A percentile compares a stretch with the other conserved stretches of the same genome.
Conservation (phyloP, 352 stramenopile species). For the Globisporangium mamillatum region DNA sequence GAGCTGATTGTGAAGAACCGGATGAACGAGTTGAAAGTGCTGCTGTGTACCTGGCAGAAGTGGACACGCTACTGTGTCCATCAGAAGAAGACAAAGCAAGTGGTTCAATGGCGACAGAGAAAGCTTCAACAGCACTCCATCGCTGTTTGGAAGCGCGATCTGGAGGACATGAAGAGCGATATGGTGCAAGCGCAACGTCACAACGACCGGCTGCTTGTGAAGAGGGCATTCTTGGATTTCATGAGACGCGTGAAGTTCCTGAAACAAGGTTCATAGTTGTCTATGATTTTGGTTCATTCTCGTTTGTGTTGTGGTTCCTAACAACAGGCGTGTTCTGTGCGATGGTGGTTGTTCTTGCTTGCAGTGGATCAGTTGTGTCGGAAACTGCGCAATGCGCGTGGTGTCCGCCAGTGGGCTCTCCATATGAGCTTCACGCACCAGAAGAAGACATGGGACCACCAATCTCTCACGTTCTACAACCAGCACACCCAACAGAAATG, state of each 20-base stretch:
- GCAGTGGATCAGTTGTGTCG: constrained; percentile 12
- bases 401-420: constrained; percentile 15
- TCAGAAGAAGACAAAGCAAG: constrained; percentile 14
- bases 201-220: neutral
- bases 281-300: neutral
- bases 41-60: constrained; percentile 10
- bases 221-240: constrained; percentile 6
- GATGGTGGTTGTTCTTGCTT: neutral
- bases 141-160: neutral
- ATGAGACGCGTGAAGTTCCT: neutral
- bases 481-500: neutral
- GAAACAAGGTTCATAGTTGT: constrained; percentile 15
- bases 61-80: constrained; percentile 3
- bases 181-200: constrained; percentile 1
- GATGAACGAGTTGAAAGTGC: constrained; percentile 10
- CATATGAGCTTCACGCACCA: constrained; percentile 14
- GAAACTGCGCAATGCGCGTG: neutral
- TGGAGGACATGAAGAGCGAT: neutral
- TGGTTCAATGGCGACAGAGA: constrained; percentile 4
- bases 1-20: constrained; percentile 8
- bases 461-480: constrained; percentile 1
- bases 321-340: neutral
- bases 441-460: neutral
- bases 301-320: neutral
- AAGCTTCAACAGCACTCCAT: neutral